Evolutionary conservation across 495 filamentous ascomycete genomes (phyloP), one percentile per base, ranked within the genome.

Genomic region (Corynascus novoguineensis): DNA sequence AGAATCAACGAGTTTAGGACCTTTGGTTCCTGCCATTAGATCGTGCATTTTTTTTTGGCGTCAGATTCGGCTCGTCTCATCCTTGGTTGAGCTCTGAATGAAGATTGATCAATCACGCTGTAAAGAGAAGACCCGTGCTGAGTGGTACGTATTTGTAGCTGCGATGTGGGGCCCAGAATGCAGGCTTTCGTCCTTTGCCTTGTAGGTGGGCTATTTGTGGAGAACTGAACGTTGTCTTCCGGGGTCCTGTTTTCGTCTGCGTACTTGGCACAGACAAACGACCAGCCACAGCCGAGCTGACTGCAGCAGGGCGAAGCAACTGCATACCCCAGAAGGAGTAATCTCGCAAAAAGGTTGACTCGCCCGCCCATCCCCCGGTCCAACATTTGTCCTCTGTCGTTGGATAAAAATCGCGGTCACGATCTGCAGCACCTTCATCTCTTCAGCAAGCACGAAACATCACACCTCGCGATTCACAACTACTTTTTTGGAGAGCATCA

Each of bases 271-370:
- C 28, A 38, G 48, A 21, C 32, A 25, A 12, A 17, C 50, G 5
- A 40, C 49, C 49, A 52, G 49, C 32, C 50, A 53, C 27, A 54
- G 29, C 17, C 29, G 29, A 22, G 25, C 17, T 41, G 9, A 22
- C 48, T 25, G 34, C 37, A n/a, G 5, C 38, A 44, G 27, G 52
- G 52, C 52, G 52, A 55, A 55, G 40, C 52, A 32, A 29, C 38
- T 53, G 17, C 27, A 19, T 28, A 41, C 37, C 37, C 37, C 50
- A 29, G 24, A 24, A 25, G 28, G 7, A 31, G 15, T 17, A 55
- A 55, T 55, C 34, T 48, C 42, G 42, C 46, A 57, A 44, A 52
- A 58, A 41, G 19, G 11, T 10, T 15, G 21, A 14, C 35, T n/a
- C 40, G 25, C 1, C 34, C 49, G 32, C 25, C 9, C 46, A 9